phyloP scores from a whole-genome alignment of 2,329 filamentous ascomycete genomes.

The Colletotrichum somersetense region DNA sequence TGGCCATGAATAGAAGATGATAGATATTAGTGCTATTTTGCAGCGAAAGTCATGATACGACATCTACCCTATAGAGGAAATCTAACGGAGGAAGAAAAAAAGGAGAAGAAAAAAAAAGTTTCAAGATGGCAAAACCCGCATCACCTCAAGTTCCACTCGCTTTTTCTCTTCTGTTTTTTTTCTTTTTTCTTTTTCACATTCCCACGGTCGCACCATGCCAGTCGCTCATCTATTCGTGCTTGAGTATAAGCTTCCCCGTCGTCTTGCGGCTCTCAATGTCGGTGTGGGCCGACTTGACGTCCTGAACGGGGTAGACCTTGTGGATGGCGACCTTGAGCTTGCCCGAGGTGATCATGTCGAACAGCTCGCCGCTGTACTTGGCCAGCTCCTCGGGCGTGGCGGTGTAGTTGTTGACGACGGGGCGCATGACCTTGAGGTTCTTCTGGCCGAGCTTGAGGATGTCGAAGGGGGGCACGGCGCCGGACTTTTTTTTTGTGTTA shows the following conservation, averaged over 20 bases:
- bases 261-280: constrained; percentile 88
- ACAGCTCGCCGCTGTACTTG: constrained; percentile 78
- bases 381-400: constrained; percentile 77
- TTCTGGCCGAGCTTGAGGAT: constrained; percentile 73
- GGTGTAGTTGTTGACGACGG: constrained; percentile 79
- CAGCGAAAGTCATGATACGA: constrained; percentile 36
- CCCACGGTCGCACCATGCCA: constrained; percentile 33
- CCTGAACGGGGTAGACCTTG: constrained; percentile 80
- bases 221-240: constrained; percentile 59
- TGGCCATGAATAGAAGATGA: constrained; percentile 28
- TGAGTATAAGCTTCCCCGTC: constrained; percentile 84
- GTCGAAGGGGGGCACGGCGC: constrained; percentile 78
- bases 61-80: constrained; percentile 21
- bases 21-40: constrained; percentile 35
- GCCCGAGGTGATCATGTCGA: constrained; percentile 75
- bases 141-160: background rate
- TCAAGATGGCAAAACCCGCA: constrained; percentile 4
- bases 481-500: constrained; percentile 58
- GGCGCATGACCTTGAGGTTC: constrained; percentile 82
- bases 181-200: background rate
- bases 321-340: constrained; percentile 81
- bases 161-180: background rate
- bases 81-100: constrained; percentile 3
- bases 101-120: constrained; percentile 14
- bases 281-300: constrained; percentile 78